Evolutionary conservation across 257 asterid species (phyloP), one percentile per base, ranked within the genome.

Genomic region (Fraxinus excelsior): DNA sequence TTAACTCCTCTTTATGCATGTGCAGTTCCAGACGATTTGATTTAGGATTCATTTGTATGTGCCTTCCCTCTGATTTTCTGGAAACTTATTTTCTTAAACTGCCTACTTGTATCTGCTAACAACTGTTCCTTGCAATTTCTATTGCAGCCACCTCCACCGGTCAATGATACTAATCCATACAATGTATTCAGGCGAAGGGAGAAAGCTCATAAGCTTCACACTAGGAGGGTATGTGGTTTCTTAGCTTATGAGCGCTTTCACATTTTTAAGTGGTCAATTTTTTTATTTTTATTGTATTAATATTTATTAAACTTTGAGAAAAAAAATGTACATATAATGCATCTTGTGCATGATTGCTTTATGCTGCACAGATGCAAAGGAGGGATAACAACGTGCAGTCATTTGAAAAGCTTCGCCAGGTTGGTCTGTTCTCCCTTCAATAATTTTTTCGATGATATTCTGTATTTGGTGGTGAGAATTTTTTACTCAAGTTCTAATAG

Each of bases 351-450:
- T 76, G 29, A 35, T 77, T 76, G 71, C 51, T 42, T 14, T 42
- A 12, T 11, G 3, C 18, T 53, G 74, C 65, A 26, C 82, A 96
- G 99, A 93, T 96, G 98, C 99, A 96, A 87, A 89, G 99, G 86
- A 91, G 99, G 85, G 99, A 96, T 80, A 96, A 93, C 96, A 96
- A 93, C 53, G 94, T 85, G 75, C 99, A 93, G 82, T 96, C 99
- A 23, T 96, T 96, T 87, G 99, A 93, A 80, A 96, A 96, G 91
- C 98, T 96, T 87, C 97, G 99, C 75, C 99, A 90, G 94, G 99
- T 96, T 42, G 2, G 51, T 42, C 51, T 42, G 13, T 42, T 42
- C 18, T 42, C 18, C 18, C 18, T 42, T 42, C 3, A 80, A 90
- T 82, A 77, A 46, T 60, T 67, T 49, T 69, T 56, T 31, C 46